phyloP scores from a whole-genome alignment of 179 eudicot species.

The Heliamphora pulchella region DNA sequence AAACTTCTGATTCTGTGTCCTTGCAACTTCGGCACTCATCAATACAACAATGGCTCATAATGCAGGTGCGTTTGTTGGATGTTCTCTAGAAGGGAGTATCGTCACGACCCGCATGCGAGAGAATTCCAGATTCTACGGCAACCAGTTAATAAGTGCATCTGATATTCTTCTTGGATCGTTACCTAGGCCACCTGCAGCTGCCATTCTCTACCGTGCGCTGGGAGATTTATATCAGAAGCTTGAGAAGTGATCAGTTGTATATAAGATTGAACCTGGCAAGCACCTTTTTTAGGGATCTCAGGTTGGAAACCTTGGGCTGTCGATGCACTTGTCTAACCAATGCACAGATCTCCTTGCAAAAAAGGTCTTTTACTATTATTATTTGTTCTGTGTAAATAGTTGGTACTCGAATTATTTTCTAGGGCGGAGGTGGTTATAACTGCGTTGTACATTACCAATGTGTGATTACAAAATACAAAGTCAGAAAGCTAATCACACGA shows the following conservation, averaged over 20 bases:
- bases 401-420: background rate
- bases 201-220: constrained; percentile 62
- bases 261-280: background rate
- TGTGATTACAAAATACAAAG: background rate
- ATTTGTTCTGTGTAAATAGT: background rate
- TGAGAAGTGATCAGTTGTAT: constrained; percentile 19
- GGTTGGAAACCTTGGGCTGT: too few species aligned
- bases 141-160: constrained; percentile 54
- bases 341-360: background rate
- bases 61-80: constrained; percentile 88
- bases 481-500: background rate
- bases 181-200: constrained; percentile 81
- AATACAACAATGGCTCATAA: background rate
- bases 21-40: too few species aligned
- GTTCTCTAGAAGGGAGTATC: constrained; percentile 78
- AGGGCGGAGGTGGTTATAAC: background rate
- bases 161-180: constrained; percentile 69
- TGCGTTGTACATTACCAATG: background rate
- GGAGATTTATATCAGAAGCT: constrained; percentile 55
- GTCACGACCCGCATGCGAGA: constrained; percentile 66
- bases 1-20: background rate
- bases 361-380: background rate
- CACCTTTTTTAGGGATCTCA: background rate
- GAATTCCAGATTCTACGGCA: constrained; percentile 76
- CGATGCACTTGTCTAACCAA: too few species aligned